These are phyloP conservation scores for Punctularia strigosozonata DNA, from an alignment of 768 basidiomycete genomes.

Conservation along the genomic window DNA sequence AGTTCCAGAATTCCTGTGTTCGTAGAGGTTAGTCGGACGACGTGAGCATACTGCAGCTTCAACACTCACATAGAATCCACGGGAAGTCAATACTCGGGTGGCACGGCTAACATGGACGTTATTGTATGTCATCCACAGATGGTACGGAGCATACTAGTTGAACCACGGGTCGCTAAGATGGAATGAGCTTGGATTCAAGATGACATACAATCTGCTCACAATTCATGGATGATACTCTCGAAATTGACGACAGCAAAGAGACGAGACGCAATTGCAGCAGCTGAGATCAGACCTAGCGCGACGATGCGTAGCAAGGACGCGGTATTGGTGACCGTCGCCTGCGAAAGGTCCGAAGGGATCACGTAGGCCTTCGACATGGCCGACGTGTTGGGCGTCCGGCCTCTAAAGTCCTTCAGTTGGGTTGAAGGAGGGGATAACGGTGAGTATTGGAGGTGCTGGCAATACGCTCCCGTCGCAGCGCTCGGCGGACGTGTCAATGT, in stretches of 20 bases:
- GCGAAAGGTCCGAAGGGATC: slow-evolving; percentile 58
- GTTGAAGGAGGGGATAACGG: too few species aligned
- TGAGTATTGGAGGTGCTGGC: too few species aligned
- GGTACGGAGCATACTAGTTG: slow-evolving; percentile 61
- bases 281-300: slow-evolving; percentile 83
- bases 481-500: too few species aligned
- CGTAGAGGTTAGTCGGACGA: slow-evolving; percentile 5
- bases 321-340: slow-evolving; percentile 72
- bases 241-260: slow-evolving; percentile 97
- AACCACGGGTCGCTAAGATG: slow-evolving; percentile 88
- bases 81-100: slow-evolving; percentile 76
- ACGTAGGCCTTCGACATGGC: slow-evolving; percentile 68
- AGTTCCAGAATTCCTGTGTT: slow-evolving; percentile 96
- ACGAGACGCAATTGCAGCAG: slow-evolving; percentile 89
- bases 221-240: slow-evolving; percentile 99
- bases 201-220: slow-evolving; percentile 41
- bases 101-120: slow-evolving; percentile 56
- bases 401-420: too few species aligned
- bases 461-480: too few species aligned
- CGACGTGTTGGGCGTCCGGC: too few species aligned
- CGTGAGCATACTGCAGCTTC: neutral
- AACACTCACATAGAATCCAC: slow-evolving; percentile 86
- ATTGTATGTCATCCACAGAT: neutral
- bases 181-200: neutral
- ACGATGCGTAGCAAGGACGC: slow-evolving; percentile 84